A percentile compares a stretch with the other conserved stretches of the same genome.
phyloP scores from a whole-genome alignment of 495 filamentous ascomycete genomes.

The Neurospora sp. region DNA sequence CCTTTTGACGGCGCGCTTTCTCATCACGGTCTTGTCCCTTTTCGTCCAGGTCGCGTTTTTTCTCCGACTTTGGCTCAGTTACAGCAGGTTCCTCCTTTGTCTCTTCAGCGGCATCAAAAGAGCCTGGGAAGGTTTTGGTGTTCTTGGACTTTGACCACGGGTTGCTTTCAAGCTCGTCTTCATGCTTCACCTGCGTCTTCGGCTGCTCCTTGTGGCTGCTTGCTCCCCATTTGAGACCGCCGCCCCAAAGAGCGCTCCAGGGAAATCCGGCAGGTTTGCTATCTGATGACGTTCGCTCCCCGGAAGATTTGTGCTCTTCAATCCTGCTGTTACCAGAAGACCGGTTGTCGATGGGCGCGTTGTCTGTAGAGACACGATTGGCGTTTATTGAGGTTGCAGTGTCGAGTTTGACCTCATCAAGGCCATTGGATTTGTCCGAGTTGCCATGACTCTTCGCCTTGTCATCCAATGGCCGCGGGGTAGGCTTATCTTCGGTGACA shows the following conservation, averaged over 20 bases:
- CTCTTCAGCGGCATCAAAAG: slow-evolving; percentile 23
- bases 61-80: background rate
- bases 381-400: slow-evolving; percentile 30
- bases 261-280: background rate
- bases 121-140: slow-evolving; percentile 29
- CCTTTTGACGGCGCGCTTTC: background rate
- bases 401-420: slow-evolving; percentile 42
- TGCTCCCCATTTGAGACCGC: background rate
- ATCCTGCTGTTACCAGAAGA: background rate
- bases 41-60: background rate
- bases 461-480: background rate
- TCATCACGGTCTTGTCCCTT: background rate
- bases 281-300: background rate
- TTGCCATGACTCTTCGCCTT: slow-evolving; percentile 3
- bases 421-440: slow-evolving; percentile 24
- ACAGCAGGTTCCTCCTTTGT: background rate
- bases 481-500: background rate
- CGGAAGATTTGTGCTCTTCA: background rate
- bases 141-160: slow-evolving; percentile 40
- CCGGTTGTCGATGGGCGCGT: slow-evolving; percentile 12
- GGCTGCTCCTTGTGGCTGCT: background rate
- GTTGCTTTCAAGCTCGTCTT: slow-evolving; percentile 21
- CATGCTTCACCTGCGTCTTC: slow-evolving; percentile 9
- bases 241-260: background rate
- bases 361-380: slow-evolving; percentile 22